Evolutionary conservation across 192 early-diverging fungal genomes (phyloP), one percentile per base, ranked within the genome.

Genomic region (Backusella macrospora): DNA sequence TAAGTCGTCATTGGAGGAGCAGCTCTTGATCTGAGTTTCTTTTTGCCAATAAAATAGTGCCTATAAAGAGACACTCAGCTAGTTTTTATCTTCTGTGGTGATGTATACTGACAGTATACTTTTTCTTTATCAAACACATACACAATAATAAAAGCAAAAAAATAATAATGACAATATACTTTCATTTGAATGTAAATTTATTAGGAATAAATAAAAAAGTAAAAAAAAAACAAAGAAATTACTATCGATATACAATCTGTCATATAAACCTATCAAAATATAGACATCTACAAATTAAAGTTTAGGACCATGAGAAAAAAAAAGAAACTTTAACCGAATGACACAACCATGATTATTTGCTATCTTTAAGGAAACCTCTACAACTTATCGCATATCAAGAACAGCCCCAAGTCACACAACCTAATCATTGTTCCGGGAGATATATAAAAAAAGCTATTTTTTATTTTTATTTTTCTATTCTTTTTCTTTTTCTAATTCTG

Each of bases 291-390:
- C 21, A 59, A 59, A 59, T 59, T 59, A 59, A 59, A 59, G 52
- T 59, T 59, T 59, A 59, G 52, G 52, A 59, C 21, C 52, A 59
- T 59, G 52, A 26, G 52, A 59, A 55, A 55, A 49, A 18, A 49
- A 59, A 59, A 26, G 21, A 59, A 59, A 59, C 52, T 59, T 59
- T 59, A 59, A 9, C 23, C 21, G 23, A 59, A 59, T 59, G 52
- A 59, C 52, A 59, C 18, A 59, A 59, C 52, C 21, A 14, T 59
- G 8, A 26, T 13, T 59, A 59, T 59, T 59, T 59, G 52, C 21
- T 59, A 59, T 59, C 52, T 26, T 55, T 59, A 59, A 52, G 49
- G 16, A 52, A 52, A 52, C 49, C 52, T n/a, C 9, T 21, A 59
- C 52, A 59, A 13, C 18, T 34, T 34, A 34, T 34, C 29, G 29